Percentiles rank a stretch among this genome's conserved stretches.
These are phyloP conservation scores for Xylariaceae sp. DNA, from an alignment of 2,329 filamentous ascomycete species.

Conservation along the genomic window DNA sequence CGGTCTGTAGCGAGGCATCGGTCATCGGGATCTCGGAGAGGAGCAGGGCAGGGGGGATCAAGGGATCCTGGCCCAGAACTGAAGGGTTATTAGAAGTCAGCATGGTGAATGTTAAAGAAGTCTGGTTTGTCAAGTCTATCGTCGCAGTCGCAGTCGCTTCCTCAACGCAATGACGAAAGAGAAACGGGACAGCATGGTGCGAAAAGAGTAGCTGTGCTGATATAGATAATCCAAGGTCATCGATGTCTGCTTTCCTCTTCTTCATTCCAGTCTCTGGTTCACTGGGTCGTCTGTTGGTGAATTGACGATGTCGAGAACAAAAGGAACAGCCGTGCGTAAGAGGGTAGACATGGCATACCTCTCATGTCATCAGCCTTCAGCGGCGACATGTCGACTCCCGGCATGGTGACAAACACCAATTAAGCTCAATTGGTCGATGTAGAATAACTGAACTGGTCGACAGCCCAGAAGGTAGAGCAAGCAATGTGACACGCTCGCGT, in stretches of 20 bases:
- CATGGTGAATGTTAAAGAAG: constrained; percentile 22
- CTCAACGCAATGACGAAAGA: too few species aligned
- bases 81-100: constrained; percentile 26
- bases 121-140: too few species aligned
- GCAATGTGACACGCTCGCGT: too few species aligned
- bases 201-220: too few species aligned
- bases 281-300: too few species aligned
- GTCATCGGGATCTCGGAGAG: constrained; percentile 76
- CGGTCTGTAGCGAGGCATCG: constrained; percentile 57
- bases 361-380: constrained; percentile 34
- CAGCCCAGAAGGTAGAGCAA: not conserved
- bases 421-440: constrained; percentile 3
- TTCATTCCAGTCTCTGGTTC: too few species aligned
- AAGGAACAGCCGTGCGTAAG: not conserved
- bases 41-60: constrained; percentile 84
- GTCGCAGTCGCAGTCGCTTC: too few species aligned
- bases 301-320: too few species aligned
- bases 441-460: not conserved
- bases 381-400: constrained; percentile 31
- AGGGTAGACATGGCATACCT: constrained; percentile 27
- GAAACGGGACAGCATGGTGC: too few species aligned
- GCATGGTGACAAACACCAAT: constrained; percentile 25
- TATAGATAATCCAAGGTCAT: too few species aligned
- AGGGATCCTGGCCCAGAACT: constrained; percentile 92
- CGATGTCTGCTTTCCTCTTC: too few species aligned